These are phyloP conservation scores for Aspergillus thermomutatus DNA, from an alignment of 2,329 filamentous ascomycete species.

Conservation along the genomic window DNA sequence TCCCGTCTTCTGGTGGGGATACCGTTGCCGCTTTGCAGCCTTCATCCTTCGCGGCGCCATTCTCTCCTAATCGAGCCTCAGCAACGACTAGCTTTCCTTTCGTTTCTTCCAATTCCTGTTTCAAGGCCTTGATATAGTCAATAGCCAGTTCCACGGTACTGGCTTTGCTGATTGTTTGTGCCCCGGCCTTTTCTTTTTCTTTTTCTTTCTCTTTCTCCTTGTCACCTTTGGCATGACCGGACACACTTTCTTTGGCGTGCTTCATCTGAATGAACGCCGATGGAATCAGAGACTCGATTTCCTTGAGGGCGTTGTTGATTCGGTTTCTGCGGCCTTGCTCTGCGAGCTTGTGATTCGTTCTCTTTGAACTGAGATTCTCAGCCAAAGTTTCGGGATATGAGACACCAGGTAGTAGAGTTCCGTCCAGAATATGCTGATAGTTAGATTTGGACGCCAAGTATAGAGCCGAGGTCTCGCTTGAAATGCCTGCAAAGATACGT, in stretches of 20 bases:
- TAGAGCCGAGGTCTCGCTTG: conserved; percentile 62
- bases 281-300: conserved; percentile 86
- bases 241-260: conserved; percentile 35
- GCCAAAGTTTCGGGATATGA: conserved; percentile 88
- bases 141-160: conserved; percentile 98
- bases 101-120: conserved; percentile 67
- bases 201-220: conserved; percentile 49
- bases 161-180: conserved; percentile 79
- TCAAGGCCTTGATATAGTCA: conserved; percentile 84
- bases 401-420: conserved; percentile 83
- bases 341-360: conserved; percentile 95
- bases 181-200: conserved; percentile 47
- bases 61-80: conserved; percentile 55
- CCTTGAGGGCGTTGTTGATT: conserved; percentile 88
- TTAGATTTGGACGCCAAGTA: conserved; percentile 93
- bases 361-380: conserved; percentile 91
- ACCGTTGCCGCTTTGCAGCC: not conserved
- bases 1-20: not conserved
- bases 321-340: conserved; percentile 93
- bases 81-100: conserved; percentile 62
- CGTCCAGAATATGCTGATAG: conserved; percentile 95
- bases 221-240: conserved; percentile 37
- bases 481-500: conserved; percentile 36
- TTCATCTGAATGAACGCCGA: conserved; percentile 44
- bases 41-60: not conserved